A percentile compares a stretch with the other conserved stretches of the same genome.
Conservation (phyloP, 2,329 filamentous ascomycete genomes). For the Bisporella sp. region DNA sequence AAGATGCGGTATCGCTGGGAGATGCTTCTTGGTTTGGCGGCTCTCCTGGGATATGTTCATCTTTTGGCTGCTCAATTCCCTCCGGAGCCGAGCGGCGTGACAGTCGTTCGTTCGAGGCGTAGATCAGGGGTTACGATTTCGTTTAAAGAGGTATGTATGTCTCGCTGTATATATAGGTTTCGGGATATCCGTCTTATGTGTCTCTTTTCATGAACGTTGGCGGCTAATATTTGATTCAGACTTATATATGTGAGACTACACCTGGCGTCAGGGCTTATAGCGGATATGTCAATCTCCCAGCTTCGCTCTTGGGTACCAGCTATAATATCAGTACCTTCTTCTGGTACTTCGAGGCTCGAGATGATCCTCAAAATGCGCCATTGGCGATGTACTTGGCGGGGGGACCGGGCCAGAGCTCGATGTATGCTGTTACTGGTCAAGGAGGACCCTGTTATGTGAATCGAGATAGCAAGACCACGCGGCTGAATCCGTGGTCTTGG, state of each 20-base stretch:
- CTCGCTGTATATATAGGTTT: no score
- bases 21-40: neutral
- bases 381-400: conserved; percentile 5
- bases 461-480: conserved; percentile 13
- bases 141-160: conserved; percentile 18
- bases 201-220: conserved; percentile 8
- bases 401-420: conserved; percentile 5
- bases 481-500: conserved; percentile 30
- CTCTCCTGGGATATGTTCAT: neutral
- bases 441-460: neutral
- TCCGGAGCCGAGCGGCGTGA: neutral
- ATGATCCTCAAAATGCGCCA: conserved; percentile 5
- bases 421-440: conserved; percentile 1
- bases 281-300: conserved; percentile 28
- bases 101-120: neutral
- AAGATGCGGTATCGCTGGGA: neutral
- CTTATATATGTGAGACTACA: conserved; percentile 9
- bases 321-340: conserved; percentile 5
- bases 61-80: neutral
- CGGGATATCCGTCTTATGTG: no score
- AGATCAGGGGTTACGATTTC: neutral
- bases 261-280: conserved; percentile 7
- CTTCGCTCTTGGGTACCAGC: neutral
- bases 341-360: conserved; percentile 10
- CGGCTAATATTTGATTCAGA: conserved; percentile 36